Conservation (phyloP, 2,329 filamentous ascomycete genomes). For the Scolecobasidium constrictum region DNA sequence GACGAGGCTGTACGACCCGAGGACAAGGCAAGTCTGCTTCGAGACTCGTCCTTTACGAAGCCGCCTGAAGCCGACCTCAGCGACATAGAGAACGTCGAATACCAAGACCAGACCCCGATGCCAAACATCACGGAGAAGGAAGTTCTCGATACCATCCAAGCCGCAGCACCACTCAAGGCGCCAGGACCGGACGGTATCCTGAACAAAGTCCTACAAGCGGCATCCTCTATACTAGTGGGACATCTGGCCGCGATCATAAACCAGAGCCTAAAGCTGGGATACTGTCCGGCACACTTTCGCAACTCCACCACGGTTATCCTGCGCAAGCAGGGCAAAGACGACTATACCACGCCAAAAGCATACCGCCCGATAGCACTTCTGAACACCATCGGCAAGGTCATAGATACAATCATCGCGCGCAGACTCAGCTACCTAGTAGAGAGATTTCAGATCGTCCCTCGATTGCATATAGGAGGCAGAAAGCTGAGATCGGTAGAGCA, state of each 20-base stretch:
- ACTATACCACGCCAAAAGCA: conserved; percentile 17
- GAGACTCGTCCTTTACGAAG: too few species aligned
- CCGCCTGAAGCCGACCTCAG: conserved; percentile 10
- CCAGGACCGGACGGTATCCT: conserved; percentile 16
- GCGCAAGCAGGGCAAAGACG: conserved; percentile 17
- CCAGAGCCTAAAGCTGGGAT: conserved; percentile 12
- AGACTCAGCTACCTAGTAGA: conserved; percentile 14
- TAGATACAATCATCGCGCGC: conserved; percentile 18
- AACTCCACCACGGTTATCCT: conserved; percentile 17
- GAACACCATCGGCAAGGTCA: conserved; percentile 19
- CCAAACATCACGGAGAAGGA: conserved; percentile 15
- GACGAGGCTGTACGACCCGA: too few species aligned
- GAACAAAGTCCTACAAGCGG: conserved; percentile 12
- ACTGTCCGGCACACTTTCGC: conserved; percentile 14
- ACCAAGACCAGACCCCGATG: not conserved
- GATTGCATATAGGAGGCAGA: conserved; percentile 17
- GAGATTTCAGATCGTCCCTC: conserved; percentile 15
- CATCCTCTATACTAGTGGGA: conserved; percentile 1
- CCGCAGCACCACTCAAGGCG: conserved; percentile 15
- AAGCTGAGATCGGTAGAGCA: conserved; percentile 17
- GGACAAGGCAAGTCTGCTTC: too few species aligned
- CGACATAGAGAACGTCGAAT: conserved; percentile 8
- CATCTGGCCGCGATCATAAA: conserved; percentile 12
- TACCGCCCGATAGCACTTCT: conserved; percentile 19
- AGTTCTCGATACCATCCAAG: conserved; percentile 14